phyloP scores from a whole-genome alignment of 345 rosid genomes.

The Populus alba region DNA sequence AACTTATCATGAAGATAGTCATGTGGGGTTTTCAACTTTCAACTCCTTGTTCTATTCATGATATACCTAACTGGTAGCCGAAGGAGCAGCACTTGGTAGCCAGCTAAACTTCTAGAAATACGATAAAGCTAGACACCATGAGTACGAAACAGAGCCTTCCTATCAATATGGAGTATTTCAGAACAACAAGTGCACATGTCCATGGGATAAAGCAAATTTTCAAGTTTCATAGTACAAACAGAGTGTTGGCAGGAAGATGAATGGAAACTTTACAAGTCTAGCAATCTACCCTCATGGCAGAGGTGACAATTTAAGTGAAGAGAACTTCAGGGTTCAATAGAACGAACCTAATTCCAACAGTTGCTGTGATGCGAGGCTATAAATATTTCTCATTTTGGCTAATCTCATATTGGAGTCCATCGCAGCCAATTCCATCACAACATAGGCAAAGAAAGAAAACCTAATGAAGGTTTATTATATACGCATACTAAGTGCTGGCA shows the following conservation, averaged over 20 bases:
- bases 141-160: not conserved
- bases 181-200: not conserved
- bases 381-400: slow-evolving; percentile 14
- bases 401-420: slow-evolving; percentile 17
- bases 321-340: slow-evolving; percentile 13
- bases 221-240: not conserved
- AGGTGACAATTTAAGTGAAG: slow-evolving; percentile 14
- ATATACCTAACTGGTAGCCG: not conserved
- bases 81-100: not conserved
- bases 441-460: slow-evolving; percentile 14
- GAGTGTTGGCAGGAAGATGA: not conserved
- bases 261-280: slow-evolving; percentile 6
- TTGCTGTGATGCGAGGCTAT: slow-evolving; percentile 16
- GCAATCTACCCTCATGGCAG: slow-evolving; percentile 11
- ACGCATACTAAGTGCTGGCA: slow-evolving; percentile 42
- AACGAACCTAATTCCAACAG: slow-evolving; percentile 9
- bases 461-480: slow-evolving; percentile 8
- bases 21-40: not conserved
- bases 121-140: not conserved
- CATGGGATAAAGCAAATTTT: not conserved
- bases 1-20: not conserved
- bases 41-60: not conserved
- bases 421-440: slow-evolving; percentile 20
- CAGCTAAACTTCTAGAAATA: not conserved
- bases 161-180: not conserved